Conservation (phyloP, 2,329 filamentous ascomycete species). For the Stenocarpella maydis region DNA sequence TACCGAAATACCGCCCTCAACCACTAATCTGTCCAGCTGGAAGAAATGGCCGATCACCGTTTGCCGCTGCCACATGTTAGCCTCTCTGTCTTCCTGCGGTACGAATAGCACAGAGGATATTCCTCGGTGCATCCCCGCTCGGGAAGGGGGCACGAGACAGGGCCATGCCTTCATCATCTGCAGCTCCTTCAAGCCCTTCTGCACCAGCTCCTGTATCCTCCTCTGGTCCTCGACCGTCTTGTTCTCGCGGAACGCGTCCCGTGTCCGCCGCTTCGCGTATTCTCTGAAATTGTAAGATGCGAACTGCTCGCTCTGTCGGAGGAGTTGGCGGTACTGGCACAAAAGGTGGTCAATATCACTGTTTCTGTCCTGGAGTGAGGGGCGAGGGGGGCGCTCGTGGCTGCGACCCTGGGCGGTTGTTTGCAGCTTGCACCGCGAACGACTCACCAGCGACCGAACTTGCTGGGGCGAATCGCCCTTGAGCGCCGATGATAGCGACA, state of each 20-base stretch:
- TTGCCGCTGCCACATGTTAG: conserved; percentile 74
- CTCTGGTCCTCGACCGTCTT: conserved; percentile 75
- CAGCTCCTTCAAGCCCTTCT: conserved; percentile 86
- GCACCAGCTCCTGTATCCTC: conserved; percentile 85
- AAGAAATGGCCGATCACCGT: conserved; percentile 95
- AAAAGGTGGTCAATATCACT: conserved; percentile 24
- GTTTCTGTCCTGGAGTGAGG: background rate
- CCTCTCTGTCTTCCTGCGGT: conserved; percentile 17
- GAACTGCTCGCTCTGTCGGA: conserved; percentile 88
- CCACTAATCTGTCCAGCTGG: conserved; percentile 88
- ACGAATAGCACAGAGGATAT: background rate
- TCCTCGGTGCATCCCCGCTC: background rate
- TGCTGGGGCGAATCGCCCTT: conserved; percentile 66
- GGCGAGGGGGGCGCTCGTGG: no score
- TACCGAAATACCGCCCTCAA: conserved; percentile 86
- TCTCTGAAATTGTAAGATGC: conserved; percentile 97
- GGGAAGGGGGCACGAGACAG: background rate
- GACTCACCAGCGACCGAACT: conserved; percentile 63
- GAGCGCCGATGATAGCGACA: conserved; percentile 44
- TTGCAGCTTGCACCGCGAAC: conserved; percentile 33
- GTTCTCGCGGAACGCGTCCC: conserved; percentile 89
- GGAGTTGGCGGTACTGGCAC: conserved; percentile 84
- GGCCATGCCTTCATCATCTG: conserved; percentile 84
- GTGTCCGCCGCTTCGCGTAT: conserved; percentile 90
- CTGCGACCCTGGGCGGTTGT: background rate